Evolutionary conservation across 176 grass and related monocot species (phyloP).

Genomic region (Cenchrus fungigraminus): DNA sequence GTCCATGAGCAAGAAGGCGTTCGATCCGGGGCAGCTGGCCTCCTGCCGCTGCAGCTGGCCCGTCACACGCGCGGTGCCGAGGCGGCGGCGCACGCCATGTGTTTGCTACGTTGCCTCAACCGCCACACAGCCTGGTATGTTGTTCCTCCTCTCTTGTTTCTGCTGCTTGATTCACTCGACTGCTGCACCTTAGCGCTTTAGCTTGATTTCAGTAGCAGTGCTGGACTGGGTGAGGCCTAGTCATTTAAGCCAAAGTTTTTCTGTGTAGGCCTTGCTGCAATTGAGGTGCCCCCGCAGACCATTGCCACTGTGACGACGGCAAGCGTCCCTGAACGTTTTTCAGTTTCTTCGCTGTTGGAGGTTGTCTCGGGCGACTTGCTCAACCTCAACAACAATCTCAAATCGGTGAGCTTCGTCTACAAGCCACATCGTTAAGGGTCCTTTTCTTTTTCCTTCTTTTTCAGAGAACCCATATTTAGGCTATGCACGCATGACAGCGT

Average conservation of each 20-base stretch:
- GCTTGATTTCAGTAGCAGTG: background rate
- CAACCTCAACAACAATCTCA: conserved; percentile 86
- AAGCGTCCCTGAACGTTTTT: conserved; percentile 35
- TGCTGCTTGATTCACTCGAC: background rate
- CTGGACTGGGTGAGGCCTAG: conserved; percentile 13
- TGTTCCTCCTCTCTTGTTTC: background rate
- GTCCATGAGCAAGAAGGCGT: conserved; percentile 54
- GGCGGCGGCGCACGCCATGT: conserved; percentile 59
- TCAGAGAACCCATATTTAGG: background rate
- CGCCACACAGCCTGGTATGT: conserved; percentile 59
- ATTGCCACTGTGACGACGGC: conserved; percentile 25
- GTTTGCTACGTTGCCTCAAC: conserved; percentile 72
- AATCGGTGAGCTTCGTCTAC: conserved; percentile 66
- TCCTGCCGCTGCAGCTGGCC: conserved; percentile 37
- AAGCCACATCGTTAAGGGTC: conserved; percentile 5
- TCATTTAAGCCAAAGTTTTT: background rate
- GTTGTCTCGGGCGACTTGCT: conserved; percentile 78
- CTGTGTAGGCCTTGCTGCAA: conserved; percentile 40
- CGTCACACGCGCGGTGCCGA: conserved; percentile 34
- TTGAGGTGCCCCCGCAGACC: conserved; percentile 42
- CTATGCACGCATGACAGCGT: background rate
- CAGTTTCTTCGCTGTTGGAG: conserved; percentile 71
- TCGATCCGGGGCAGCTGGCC: conserved; percentile 41
- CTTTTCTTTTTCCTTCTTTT: background rate
- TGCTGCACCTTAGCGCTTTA: background rate